phyloP scores from a whole-genome alignment of 2,329 filamentous ascomycete species.

The Penicillium sp. region DNA sequence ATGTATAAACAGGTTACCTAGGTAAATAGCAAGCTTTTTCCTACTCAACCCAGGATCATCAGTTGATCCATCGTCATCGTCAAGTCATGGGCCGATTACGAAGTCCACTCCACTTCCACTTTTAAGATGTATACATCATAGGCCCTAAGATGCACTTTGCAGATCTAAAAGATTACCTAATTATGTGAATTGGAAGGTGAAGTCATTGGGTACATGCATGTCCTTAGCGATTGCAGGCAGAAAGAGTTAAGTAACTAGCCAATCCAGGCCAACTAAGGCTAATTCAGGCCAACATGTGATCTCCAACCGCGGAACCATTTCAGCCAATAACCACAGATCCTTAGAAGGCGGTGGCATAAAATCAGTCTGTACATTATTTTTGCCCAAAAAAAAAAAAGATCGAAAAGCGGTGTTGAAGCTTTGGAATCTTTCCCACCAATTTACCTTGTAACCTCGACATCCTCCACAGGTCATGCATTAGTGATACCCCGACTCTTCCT shows the following conservation, averaged over 20 bases:
- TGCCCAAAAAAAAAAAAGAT: neutral
- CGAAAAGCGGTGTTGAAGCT: neutral
- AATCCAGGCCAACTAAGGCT: neutral
- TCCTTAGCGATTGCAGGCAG: neutral
- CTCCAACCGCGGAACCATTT: neutral
- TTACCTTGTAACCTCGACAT: neutral
- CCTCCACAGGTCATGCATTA: constrained; percentile 1
- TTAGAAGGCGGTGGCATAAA: constrained; percentile 8
- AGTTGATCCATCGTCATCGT: neutral
- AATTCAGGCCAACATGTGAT: neutral
- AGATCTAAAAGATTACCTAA: neutral
- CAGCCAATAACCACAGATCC: neutral
- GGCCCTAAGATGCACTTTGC: neutral
- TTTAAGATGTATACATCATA: neutral
- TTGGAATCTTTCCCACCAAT: neutral
- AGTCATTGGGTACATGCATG: neutral
- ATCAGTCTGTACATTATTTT: constrained; percentile 1
- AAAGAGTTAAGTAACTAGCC: neutral
- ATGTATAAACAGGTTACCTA: neutral
- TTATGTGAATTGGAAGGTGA: neutral
- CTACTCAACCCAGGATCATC: too few relatives aligned
- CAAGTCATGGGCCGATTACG: neutral
- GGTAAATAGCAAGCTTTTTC: neutral
- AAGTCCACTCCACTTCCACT: neutral
- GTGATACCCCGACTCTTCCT: neutral